These are phyloP conservation scores for Sclerotiophoma versabilis DNA, from an alignment of 2,329 filamentous ascomycete genomes.

Conservation along the genomic window DNA sequence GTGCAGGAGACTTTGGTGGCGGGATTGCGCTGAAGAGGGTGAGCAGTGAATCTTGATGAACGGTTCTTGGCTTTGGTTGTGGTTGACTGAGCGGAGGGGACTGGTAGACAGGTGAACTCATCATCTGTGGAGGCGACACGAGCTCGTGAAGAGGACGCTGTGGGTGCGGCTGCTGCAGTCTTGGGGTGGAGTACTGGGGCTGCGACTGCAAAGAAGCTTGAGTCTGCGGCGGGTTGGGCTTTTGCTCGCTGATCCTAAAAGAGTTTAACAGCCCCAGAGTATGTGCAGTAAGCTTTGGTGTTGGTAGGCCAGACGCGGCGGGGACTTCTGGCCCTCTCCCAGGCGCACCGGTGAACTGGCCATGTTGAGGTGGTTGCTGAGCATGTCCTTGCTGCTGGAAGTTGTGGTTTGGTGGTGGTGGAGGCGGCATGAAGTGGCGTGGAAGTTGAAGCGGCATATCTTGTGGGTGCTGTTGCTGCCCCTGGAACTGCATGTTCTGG, in stretches of 20 bases:
- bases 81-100: slow-evolving; percentile 39
- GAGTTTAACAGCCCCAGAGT: slow-evolving; percentile 64
- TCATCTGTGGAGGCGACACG: slow-evolving; percentile 34
- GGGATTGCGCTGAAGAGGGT: slow-evolving; percentile 53
- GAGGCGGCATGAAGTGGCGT: slow-evolving; percentile 32
- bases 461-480: slow-evolving; percentile 30
- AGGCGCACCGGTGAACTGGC: slow-evolving; percentile 46
- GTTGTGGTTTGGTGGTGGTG: slow-evolving; percentile 23
- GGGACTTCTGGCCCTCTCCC: slow-evolving; percentile 56
- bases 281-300: slow-evolving; percentile 65
- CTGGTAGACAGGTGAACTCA: slow-evolving; percentile 39
- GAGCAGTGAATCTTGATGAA: slow-evolving; percentile 56
- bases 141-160: slow-evolving; percentile 33
- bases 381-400: slow-evolving; percentile 32
- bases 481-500: slow-evolving; percentile 38
- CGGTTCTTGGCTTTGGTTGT: slow-evolving; percentile 47
- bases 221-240: slow-evolving; percentile 24
- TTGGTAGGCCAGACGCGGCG: slow-evolving; percentile 64
- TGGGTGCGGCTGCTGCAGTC: slow-evolving; percentile 30
- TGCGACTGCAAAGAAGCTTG: slow-evolving; percentile 21
- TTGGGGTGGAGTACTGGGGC: slow-evolving; percentile 32
- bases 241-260: slow-evolving; percentile 56
- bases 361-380: slow-evolving; percentile 40
- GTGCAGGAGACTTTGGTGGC: slow-evolving; percentile 29
- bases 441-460: slow-evolving; percentile 29